phyloP scores from a whole-genome alignment of 805 yeast genomes.

The Wickerhamiella bombiphila region DNA sequence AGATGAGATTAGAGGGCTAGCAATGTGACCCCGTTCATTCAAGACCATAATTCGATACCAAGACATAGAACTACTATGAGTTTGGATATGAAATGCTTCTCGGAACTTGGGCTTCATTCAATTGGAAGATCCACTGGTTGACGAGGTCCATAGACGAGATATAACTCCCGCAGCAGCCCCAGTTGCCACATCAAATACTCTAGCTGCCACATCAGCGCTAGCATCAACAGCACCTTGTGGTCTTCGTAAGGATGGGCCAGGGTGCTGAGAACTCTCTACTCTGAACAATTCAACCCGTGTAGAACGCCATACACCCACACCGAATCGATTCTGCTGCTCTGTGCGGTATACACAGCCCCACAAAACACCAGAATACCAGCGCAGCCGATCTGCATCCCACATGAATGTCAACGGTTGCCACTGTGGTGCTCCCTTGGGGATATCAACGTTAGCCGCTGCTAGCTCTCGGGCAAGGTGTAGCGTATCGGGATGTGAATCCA shows the following conservation, averaged over 20 bases:
- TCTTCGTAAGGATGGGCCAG: slow-evolving; percentile 27
- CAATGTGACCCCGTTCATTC: too few species aligned
- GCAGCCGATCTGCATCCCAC: slow-evolving; percentile 52
- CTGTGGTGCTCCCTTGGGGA: slow-evolving; percentile 10
- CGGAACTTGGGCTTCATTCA: too few species aligned
- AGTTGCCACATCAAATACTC: too few species aligned
- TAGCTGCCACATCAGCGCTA: slow-evolving; percentile 28
- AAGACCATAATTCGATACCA: too few species aligned
- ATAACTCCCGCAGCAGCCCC: too few species aligned
- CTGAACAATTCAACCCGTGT: slow-evolving; percentile 38
- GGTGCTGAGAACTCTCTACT: slow-evolving; percentile 28
- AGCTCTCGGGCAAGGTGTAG: not conserved
- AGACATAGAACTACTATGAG: too few species aligned
- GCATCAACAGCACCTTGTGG: slow-evolving; percentile 35
- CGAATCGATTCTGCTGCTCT: slow-evolving; percentile 5
- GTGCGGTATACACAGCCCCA: slow-evolving; percentile 41
- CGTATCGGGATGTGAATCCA: not conserved
- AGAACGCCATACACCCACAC: slow-evolving; percentile 38
- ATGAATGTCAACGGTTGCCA: slow-evolving; percentile 37
- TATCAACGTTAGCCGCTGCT: not conserved
- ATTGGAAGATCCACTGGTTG: too few species aligned
- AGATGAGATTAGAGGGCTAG: too few species aligned
- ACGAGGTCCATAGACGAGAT: too few species aligned
- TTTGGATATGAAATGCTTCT: too few species aligned
- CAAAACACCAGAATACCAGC: slow-evolving; percentile 59